Evolutionary conservation across 345 rosid genomes (phyloP), one percentile per base, ranked within the genome.

Genomic region (Dovyalis caffra): DNA sequence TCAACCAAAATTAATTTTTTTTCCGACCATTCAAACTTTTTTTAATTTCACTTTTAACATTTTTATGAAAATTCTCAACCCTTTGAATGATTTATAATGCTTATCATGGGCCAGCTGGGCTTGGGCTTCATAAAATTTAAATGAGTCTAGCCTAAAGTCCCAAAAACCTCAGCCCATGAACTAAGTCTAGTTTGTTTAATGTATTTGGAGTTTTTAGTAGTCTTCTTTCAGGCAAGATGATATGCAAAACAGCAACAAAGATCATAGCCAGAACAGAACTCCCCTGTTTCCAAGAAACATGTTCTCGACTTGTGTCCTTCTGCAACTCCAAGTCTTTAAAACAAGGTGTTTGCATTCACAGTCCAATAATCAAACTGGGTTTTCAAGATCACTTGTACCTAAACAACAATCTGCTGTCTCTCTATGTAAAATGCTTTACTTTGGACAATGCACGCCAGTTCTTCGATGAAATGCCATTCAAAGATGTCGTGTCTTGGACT

Each of bases 381-480:
- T 77, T 90, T 49, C 70, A 83, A 3, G 81, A 82, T 2, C 76
- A 83, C 74, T 56, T 87, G 60, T 86, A 84, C 67, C 66, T 92
- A 71, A 86, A 83, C 87, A 92, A 89, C 86, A 90, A 81, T 80
- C 85, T 92, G 26, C 58, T 88, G 21, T 74, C 87, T 45, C 83
- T 92, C 0, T 89, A 90, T 10, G 34, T 71, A 0, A 89, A 87
- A 85, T 80, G 89, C 60, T 74, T 69, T 3, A 80, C 84, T 15
- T 10, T 74, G 3, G 78, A 64, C 28, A 64, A 70, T 29, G 93
- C 89, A 40, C 89, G 85, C 79, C 82, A 85, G 37, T 66, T 90
- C 71, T 90, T 92, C 83, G 94, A 92, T 14, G 90, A 90, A 90
- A 89, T 92, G 95, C 86, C 87, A 20, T 73, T 56, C 0, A 90